Percentiles rank a stretch among this genome's conserved stretches.
These are phyloP conservation scores for Fraxinus greggii DNA, from an alignment of 305 asterid genomes.

Conservation along the genomic window DNA sequence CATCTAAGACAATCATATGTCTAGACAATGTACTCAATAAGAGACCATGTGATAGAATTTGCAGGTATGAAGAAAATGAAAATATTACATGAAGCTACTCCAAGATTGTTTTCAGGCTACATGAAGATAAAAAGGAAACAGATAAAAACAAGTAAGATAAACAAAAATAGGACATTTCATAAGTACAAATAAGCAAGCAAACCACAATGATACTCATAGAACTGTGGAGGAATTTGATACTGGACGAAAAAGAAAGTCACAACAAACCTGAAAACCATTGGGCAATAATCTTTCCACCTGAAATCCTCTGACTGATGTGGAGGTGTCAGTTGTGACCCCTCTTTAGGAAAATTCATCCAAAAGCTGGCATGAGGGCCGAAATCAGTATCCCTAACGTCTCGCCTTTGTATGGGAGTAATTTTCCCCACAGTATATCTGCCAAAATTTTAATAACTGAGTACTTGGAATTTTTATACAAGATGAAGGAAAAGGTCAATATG, in stretches of 20 bases:
- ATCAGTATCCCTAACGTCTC: conserved; percentile 87
- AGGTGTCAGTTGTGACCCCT: conserved; percentile 91
- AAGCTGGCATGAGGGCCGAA: conserved; percentile 89
- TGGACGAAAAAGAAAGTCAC: conserved; percentile 12
- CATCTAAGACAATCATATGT: neutral
- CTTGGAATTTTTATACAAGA: conserved; percentile 15
- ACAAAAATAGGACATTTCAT: neutral
- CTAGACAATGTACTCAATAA: neutral
- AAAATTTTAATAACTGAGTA: conserved; percentile 30
- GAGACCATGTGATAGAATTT: conserved; percentile 1
- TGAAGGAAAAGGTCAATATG: conserved; percentile 8
- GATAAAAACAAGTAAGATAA: neutral
- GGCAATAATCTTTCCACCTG: conserved; percentile 99
- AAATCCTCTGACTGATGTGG: conserved; percentile 92
- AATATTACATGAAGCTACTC: conserved; percentile 9
- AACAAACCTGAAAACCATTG: conserved; percentile 96
- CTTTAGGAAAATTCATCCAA: conserved; percentile 93
- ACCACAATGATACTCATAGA: neutral
- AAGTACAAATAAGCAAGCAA: neutral
- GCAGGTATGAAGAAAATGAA: neutral
- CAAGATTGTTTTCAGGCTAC: neutral
- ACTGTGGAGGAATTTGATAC: neutral
- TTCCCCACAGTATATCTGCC: conserved; percentile 95
- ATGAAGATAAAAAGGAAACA: neutral
- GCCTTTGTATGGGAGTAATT: conserved; percentile 88